Evolutionary conservation across 2,329 filamentous ascomycete species (phyloP), one percentile per base, ranked within the genome.

Genomic region (Coniochaeta prunicola): DNA sequence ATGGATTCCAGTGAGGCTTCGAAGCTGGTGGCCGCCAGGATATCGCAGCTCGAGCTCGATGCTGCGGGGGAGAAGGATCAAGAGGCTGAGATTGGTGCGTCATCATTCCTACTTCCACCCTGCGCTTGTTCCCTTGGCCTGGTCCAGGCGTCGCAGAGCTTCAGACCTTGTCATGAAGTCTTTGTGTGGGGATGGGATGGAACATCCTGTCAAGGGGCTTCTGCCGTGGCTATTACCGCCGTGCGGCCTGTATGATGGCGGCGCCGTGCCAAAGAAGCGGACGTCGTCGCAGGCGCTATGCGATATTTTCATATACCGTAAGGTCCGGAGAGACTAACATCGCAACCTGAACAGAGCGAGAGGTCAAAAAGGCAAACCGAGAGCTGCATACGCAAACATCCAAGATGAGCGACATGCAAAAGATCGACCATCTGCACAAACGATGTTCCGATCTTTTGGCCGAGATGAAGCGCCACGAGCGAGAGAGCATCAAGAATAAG

Each of bases 401-500:
- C 62, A 94, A 96, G 74, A 93, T 97, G 81, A 91, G 90, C 66
- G 90, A 94, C 58, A 84, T 96, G 77, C 90, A 91, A 66, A 94
- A 94, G 70, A 90, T 97, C 65, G 93, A 97, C 58, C 85, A 90
- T 56, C 84, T 97, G 13, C 91, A 93, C 66, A 93, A 91, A 69
- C 91, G 92, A 68, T 97, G 94, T 65, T 92, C 90, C 61, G 92
- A 97, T 68, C 83, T 97, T 4, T 80, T 97, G 59, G 88, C 90
- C 58, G 92, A 97, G 61, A 96, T 97, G 91, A 96, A 97, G 74
- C 88, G 92, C 59, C 82, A 96, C 61, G 93, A 99, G 73, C 88
- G 92, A 61, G 94, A 99, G 63, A 92, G 96, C 69, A 84, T 90
- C 62, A 97, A 96, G 76, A 94, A 93, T 68, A 97, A 97, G 80